phyloP scores from a whole-genome alignment of 768 basidiomycete genomes.

The Boletus subparvulus region DNA sequence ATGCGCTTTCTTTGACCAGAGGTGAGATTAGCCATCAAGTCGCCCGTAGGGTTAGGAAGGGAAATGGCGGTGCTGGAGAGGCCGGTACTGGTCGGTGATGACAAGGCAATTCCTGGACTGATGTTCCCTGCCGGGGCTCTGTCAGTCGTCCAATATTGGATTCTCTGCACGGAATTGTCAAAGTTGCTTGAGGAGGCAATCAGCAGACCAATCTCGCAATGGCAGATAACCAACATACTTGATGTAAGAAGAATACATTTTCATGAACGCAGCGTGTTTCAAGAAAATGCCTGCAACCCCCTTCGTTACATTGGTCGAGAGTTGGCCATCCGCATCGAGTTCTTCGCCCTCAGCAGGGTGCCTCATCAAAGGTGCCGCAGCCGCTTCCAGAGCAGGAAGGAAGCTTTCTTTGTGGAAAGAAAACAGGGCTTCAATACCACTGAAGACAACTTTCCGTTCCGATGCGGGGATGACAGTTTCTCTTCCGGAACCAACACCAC shows the following conservation, averaged over 20 bases:
- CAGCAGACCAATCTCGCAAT: constrained; percentile 10
- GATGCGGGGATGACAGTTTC: constrained; percentile 83
- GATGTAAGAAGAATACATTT: constrained; percentile 97
- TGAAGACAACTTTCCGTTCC: constrained; percentile 91
- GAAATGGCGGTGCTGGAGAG: constrained; percentile 54
- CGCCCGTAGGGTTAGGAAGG: constrained; percentile 38
- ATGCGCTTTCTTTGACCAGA: constrained; percentile 87
- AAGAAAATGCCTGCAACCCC: constrained; percentile 87
- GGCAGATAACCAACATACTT: constrained; percentile 57
- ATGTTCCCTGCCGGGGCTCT: constrained; percentile 40
- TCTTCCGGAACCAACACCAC: constrained; percentile 67
- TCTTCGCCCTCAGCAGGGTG: constrained; percentile 44
- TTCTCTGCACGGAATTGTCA: constrained; percentile 85
- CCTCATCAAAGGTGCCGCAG: constrained; percentile 66
- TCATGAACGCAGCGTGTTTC: constrained; percentile 96
- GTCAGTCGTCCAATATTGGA: constrained; percentile 81
- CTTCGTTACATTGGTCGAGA: constrained; percentile 73
- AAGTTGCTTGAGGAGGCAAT: constrained; percentile 65
- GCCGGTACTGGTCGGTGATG: constrained; percentile 64
- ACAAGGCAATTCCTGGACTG: constrained; percentile 37
- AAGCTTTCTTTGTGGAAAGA: constrained; percentile 93
- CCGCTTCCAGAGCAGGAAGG: constrained; percentile 83
- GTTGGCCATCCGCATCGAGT: constrained; percentile 66
- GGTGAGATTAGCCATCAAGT: constrained; percentile 58
- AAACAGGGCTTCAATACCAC: constrained; percentile 84